Evolutionary conservation across 1,284 basidiomycete genomes (phyloP), one percentile per base, ranked within the genome.

Genomic region (Naganishia sp.): DNA sequence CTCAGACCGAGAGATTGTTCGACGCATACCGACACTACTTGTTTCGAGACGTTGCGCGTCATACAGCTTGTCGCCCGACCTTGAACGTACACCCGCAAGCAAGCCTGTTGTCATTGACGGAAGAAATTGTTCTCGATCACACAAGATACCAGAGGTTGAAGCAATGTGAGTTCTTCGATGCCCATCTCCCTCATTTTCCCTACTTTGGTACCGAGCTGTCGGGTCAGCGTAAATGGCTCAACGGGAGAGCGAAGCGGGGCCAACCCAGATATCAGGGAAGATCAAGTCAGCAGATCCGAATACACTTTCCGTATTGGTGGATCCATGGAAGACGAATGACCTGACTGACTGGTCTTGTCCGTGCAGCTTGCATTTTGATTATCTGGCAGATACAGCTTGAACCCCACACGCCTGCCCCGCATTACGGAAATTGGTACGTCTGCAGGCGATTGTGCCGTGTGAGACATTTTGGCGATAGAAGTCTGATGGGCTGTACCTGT

Each of bases 381-480:
- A 36, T 53, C 52, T 39, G 28, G 6, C 52, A 36, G 16, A 28
- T 10, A 36, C 28, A 16, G 7, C 28, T 13, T 50, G 21, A 3
- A 11, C 25, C 36, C 36, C 36, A 7, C 36, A 39, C 36, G 36
- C 25, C 11, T 46, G 48, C 33, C 46, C 56, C 44, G 21, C 21
- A 28, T 59, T 48, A 13, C 18, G 44, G 21, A n/a, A 50, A 16
- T 15, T 25, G 59, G 16, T 43, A 18, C 39, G 25, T 18, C 43
- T 16, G 23, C 48, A 23, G 23, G 48, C 21, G 36, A 15, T 46
- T 33, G 21, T 28, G n/a, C 48, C 48, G 44, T 10, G 59, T 61
- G 59, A 61, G 59, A 61, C 59, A 61, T 52, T 50, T 28, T 18
- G 2, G 21, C 46, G 57, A 50, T 61, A 52, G 46, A 61, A 42